A percentile compares a stretch with the other conserved stretches of the same genome.
Conservation (phyloP, 1,139 yeast genomes). For the Candida albicans region DNA sequence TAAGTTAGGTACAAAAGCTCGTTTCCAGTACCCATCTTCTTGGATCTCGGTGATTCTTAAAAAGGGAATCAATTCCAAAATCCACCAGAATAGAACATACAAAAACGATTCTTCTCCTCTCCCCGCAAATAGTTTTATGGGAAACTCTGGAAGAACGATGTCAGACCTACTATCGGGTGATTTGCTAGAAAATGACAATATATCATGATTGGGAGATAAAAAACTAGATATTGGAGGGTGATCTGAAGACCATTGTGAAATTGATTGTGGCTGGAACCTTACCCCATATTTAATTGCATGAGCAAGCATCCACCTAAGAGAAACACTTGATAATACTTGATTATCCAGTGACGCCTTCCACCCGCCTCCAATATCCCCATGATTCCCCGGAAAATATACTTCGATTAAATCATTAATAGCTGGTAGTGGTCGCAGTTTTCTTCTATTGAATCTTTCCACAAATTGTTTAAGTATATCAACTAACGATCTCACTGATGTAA, state of each 20-base stretch:
- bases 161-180: conserved; percentile 2
- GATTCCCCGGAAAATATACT: conserved; percentile 67
- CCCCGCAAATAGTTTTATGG: conserved; percentile 30
- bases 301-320: conserved; percentile 59
- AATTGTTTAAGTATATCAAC: conserved; percentile 6
- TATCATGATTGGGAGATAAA: conserved; percentile 50
- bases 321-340: conserved; percentile 33
- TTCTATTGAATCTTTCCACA: conserved; percentile 8
- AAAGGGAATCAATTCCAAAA: conserved; percentile 57
- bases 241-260: conserved; percentile 38
- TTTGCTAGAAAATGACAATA: conserved; percentile 22
- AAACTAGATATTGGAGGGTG: conserved; percentile 40
- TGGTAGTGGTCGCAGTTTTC: conserved; percentile 4
- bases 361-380: conserved; percentile 68
- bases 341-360: conserved; percentile 43
- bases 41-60: conserved; percentile 49
- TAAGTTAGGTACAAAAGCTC: conserved; percentile 50
- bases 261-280: conserved; percentile 36
- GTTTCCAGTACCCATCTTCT: conserved; percentile 46
- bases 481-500: conserved; percentile 6
- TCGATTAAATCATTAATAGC: conserved; percentile 29
- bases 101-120: conserved; percentile 26
- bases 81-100: conserved; percentile 52
- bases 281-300: conserved; percentile 54
- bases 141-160: conserved; percentile 11